Evolutionary conservation across 805 yeast genomes (phyloP).

Genomic region (Candida taoyuanica): DNA sequence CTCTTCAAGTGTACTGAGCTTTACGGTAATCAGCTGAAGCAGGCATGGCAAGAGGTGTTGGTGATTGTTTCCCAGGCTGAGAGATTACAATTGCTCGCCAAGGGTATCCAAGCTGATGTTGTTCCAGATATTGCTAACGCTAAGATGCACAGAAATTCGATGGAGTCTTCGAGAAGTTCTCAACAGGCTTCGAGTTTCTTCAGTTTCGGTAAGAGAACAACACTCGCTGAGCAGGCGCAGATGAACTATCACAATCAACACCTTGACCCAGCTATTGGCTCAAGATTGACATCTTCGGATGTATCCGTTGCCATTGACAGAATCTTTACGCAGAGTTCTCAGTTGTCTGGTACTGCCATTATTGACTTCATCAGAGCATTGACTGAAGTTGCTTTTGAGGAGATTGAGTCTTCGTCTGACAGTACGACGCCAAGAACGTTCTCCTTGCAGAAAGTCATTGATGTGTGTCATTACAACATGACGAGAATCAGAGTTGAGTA

Average conservation of each 20-base stretch:
- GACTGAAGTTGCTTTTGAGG: slow-evolving; percentile 83
- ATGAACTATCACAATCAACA: slow-evolving; percentile 70
- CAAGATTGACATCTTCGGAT: slow-evolving; percentile 57
- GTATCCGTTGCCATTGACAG: slow-evolving; percentile 79
- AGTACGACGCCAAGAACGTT: slow-evolving; percentile 84
- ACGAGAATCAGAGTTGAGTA: slow-evolving; percentile 92
- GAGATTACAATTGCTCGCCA: slow-evolving; percentile 79
- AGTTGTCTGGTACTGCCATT: slow-evolving; percentile 77
- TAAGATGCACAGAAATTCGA: slow-evolving; percentile 42
- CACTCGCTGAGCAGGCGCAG: slow-evolving; percentile 64
- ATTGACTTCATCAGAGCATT: slow-evolving; percentile 83
- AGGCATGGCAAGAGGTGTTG: slow-evolving; percentile 82
- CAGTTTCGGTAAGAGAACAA: slow-evolving; percentile 49
- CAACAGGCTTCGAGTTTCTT: slow-evolving; percentile 36
- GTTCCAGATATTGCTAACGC: slow-evolving; percentile 86
- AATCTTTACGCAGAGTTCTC: slow-evolving; percentile 78
- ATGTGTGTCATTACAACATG: slow-evolving; percentile 97
- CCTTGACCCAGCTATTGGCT: slow-evolving; percentile 52
- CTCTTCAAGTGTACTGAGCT: slow-evolving; percentile 70
- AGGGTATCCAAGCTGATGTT: slow-evolving; percentile 77
- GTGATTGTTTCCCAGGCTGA: slow-evolving; percentile 87
- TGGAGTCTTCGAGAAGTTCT: slow-evolving; percentile 44
- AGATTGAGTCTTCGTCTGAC: slow-evolving; percentile 81
- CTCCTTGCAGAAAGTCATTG: slow-evolving; percentile 92
- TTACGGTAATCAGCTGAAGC: slow-evolving; percentile 70